A percentile compares a stretch with the other conserved stretches of the same genome.
These are phyloP conservation scores for Nicotiana tomentosiformis DNA, from an alignment of 257 asterid species.

Conservation along the genomic window DNA sequence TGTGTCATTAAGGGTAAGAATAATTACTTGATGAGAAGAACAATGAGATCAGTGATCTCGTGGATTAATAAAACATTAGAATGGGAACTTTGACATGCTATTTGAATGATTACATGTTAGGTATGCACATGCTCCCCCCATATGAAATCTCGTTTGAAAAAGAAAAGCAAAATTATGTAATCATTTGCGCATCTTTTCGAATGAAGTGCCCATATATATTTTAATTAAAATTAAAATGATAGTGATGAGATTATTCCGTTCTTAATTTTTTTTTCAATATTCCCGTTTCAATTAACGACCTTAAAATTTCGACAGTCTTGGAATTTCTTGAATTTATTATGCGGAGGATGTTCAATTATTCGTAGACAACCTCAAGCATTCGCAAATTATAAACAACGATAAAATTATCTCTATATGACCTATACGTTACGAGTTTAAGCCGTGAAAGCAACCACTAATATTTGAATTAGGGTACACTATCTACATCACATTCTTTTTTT, in stretches of 20 bases:
- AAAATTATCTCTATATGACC: no score
- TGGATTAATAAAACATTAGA: not conserved
- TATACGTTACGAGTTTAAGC: no score
- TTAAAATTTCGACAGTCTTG: conserved; percentile 14
- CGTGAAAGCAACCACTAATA: no score
- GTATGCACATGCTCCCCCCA: conserved; percentile 56
- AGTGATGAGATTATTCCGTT: conserved; percentile 39
- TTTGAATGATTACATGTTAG: conserved; percentile 55
- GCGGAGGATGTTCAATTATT: not conserved
- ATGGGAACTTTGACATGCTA: conserved; percentile 33
- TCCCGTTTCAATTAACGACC: conserved; percentile 18
- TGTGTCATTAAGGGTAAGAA: not conserved
- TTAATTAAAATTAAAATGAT: conserved; percentile 30
- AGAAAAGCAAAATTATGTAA: not conserved
- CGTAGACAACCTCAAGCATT: conserved; percentile 3
- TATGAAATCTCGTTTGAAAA: not conserved
- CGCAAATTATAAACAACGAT: not conserved
- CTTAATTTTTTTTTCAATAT: not conserved
- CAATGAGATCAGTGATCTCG: not conserved
- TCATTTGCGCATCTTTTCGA: conserved; percentile 12
- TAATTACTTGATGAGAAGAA: not conserved
- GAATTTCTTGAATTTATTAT: conserved; percentile 1
- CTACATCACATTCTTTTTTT: no score
- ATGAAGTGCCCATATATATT: conserved; percentile 10
- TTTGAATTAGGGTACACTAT: no score